Conservation (phyloP, 805 yeast genomes). For the Scheffersomyces spartinae region DNA sequence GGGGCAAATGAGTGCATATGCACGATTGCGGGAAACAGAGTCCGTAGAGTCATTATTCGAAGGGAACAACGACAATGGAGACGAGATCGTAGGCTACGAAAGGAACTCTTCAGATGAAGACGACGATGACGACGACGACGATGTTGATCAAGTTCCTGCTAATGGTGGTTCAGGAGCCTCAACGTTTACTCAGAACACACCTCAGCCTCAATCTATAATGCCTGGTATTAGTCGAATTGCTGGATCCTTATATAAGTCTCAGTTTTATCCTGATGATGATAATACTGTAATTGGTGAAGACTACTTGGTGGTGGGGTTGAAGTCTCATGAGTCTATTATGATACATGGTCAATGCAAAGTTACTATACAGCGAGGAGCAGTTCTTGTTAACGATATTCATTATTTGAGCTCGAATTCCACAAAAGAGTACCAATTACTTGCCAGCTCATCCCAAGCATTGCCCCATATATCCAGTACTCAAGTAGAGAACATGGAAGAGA, state of each 20-base stretch:
- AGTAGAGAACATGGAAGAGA: conserved; percentile 16
- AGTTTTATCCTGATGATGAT: conserved; percentile 24
- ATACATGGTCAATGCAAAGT: conserved; percentile 37
- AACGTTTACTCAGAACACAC: too few relatives aligned
- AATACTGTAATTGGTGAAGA: conserved; percentile 22
- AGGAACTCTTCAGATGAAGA: too few relatives aligned
- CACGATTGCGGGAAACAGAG: too few relatives aligned
- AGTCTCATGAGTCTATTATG: conserved; percentile 28
- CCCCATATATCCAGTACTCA: conserved; percentile 31
- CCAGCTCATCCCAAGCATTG: conserved; percentile 22
- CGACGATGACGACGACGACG: too few relatives aligned
- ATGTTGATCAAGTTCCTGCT: too few relatives aligned
- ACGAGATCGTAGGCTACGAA: too few relatives aligned
- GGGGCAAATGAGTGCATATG: too few relatives aligned
- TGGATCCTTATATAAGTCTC: conserved; percentile 12
- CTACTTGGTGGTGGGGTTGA: conserved; percentile 30
- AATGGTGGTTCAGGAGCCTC: too few relatives aligned
- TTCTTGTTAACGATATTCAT: conserved; percentile 29
- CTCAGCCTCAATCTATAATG: too few relatives aligned
- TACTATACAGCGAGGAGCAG: conserved; percentile 35
- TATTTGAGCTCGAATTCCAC: conserved; percentile 11
- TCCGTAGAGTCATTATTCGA: too few relatives aligned
- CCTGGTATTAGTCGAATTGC: too few relatives aligned
- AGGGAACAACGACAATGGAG: too few relatives aligned
- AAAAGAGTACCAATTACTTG: conserved; percentile 14